These are phyloP conservation scores for Neotropicomus parvogracilis DNA, from an alignment of 1,284 basidiomycete genomes.

Conservation along the genomic window DNA sequence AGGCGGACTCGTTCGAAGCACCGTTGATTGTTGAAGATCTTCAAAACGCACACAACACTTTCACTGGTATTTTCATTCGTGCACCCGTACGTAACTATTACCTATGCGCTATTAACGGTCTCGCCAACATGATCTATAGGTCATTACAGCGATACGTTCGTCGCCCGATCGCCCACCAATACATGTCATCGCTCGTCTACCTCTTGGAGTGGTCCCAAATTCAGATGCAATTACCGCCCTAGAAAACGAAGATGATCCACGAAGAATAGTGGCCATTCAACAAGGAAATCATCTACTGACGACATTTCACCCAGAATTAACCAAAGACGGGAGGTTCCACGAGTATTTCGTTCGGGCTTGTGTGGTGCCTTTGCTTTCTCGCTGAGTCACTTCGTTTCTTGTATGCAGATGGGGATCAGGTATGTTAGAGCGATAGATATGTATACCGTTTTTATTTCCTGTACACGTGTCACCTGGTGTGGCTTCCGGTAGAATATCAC, in stretches of 20 bases:
- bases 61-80: constrained; percentile 91
- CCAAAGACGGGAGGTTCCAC: constrained; percentile 84
- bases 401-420: no score
- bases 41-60: constrained; percentile 58
- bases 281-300: constrained; percentile 86
- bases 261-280: constrained; percentile 79
- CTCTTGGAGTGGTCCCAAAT: constrained; percentile 55
- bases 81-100: constrained; percentile 66
- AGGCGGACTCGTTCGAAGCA: constrained; percentile 91
- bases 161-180: constrained; percentile 49
- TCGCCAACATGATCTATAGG: constrained; percentile 39
- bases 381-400: constrained; percentile 6
- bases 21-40: constrained; percentile 67
- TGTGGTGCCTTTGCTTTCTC: constrained; percentile 39
- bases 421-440: not conserved
- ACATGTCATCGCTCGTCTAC: constrained; percentile 71
- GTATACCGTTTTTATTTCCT: not conserved
- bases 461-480: not conserved
- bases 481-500: no score
- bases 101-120: not conserved
- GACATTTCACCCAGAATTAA: constrained; percentile 94
- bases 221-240: constrained; percentile 35
- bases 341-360: constrained; percentile 78
- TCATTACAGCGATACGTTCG: constrained; percentile 51
- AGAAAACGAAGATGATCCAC: constrained; percentile 44